Evolutionary conservation across 1,284 basidiomycete species (phyloP).

Genomic region (Microbotryum lychnidis-dioicae): DNA sequence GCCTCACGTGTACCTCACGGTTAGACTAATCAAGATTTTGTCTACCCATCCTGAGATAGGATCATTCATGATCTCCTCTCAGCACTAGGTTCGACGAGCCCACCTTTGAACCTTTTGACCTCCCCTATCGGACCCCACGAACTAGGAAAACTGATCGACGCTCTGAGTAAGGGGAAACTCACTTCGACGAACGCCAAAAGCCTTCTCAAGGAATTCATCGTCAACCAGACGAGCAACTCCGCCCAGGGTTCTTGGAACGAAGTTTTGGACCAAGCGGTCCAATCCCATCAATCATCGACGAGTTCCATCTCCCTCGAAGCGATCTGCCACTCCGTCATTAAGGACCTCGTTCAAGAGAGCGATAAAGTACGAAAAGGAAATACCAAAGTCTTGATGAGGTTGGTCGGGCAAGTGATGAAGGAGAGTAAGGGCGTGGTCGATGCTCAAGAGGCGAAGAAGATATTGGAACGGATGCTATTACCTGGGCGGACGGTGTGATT

Average conservation of each 20-base stretch:
- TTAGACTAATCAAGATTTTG: no score
- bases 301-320: slow-evolving; percentile 30
- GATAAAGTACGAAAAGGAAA: slow-evolving; percentile 64
- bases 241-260: slow-evolving; percentile 33
- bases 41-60: slow-evolving; percentile 47
- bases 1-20: no score
- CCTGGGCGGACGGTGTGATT: no score
- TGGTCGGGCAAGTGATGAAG: slow-evolving; percentile 87
- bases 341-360: slow-evolving; percentile 60
- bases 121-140: slow-evolving; percentile 55
- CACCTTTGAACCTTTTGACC: slow-evolving; percentile 54
- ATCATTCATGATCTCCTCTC: slow-evolving; percentile 72
- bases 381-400: slow-evolving; percentile 70
- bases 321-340: slow-evolving; percentile 49
- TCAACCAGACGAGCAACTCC: background rate
- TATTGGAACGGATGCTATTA: slow-evolving; percentile 12
- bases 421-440: slow-evolving; percentile 69
- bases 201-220: slow-evolving; percentile 34
- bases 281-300: slow-evolving; percentile 3
- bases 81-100: slow-evolving; percentile 49
- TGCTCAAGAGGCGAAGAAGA: slow-evolving; percentile 41
- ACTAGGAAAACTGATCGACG: slow-evolving; percentile 67
- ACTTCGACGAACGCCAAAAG: slow-evolving; percentile 46
- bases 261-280: slow-evolving; percentile 7
- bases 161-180: slow-evolving; percentile 58